Evolutionary conservation across 306 rosid species (phyloP), one percentile per base, ranked within the genome.

Genomic region (Prinsepia uniflora): DNA sequence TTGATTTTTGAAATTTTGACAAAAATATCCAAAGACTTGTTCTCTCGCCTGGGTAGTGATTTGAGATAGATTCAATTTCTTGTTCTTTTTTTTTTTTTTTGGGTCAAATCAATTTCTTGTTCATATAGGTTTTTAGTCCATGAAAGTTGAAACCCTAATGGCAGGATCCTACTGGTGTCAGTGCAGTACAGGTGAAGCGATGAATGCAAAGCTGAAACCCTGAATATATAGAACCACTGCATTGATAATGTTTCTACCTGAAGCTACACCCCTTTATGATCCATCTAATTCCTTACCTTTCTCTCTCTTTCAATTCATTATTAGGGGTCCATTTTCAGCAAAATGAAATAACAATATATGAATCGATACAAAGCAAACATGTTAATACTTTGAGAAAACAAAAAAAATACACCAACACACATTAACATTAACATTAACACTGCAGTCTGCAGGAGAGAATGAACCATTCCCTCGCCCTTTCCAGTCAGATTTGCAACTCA

Each of bases 371-470:
- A 17, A 49, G 34, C 15, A 67, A 72, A 39, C 59, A 72, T 56
- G 41, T 20, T 41, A 54, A 30, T 30, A 36, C 22, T 65, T 55
- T 55, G 36, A 45, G 50, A 6, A 40, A 34, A 42, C 36, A 30
- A 30, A 9, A 45, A 57, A 53, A 45, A 58, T 59, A 43, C 59
- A 50, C 41, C 36, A 30, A 30, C 36, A 30, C 3, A 30, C 36
- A 30, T 30, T 30, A 30, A 30, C 36, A 30, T 30, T 30, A 24
- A 24, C 30, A 24, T n/a, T n/a, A 59, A 73, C 55, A 78, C n/a
- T n/a, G n/a, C n/a, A n/a, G n/a, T n/a, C 58, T 63, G 74, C 74
- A 60, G 62, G 69, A 87, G 98, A 90, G 96, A 93, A 93, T 90
- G 88, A 90, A 93, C 76, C 75, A 78, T 93, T 93, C 96, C 97